Evolutionary conservation across 345 rosid genomes (phyloP), one percentile per base, ranked within the genome.

Genomic region (Orychophragmus violaceus): DNA sequence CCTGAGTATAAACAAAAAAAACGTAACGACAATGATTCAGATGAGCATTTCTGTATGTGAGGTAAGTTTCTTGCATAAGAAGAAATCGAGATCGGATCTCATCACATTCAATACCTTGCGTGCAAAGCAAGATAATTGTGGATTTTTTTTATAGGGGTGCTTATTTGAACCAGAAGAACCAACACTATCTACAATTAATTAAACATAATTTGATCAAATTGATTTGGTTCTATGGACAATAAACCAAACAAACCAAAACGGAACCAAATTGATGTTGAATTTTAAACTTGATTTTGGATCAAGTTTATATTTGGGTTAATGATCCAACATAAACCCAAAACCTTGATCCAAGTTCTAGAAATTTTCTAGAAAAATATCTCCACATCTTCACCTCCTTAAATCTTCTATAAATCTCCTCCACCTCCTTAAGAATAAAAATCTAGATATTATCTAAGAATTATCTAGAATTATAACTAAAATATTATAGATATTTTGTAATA

Each of bases 1-100:
- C 98, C 98, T 93, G 80, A 19, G 18, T n/a, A 35, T 5, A 22
- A 58, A 53, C 23, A 58, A 65, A 63, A 65, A 63, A 36, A 42
- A 10, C 7, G 12, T 32, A 29, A 61, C 8, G 36, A 21, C 64
- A 13, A 46, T 46, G 66, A 25, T 49, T 37, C 16, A 9, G 46
- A 55, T 12, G 14, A 8, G 49, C 8, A 23, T 33, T 37, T 66
- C 28, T 30, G n/a, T 44, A 33, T 23, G 13, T 33, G 6, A 58
- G 14, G 10, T 49, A 18, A 13, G 58, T 54, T 55, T 33, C 41
- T 50, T 49, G 66, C 8, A 39, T 23, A 59, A 48, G 22, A 59
- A 48, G 42, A 36, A 69, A 46, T 37, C 44, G 0, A 32, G 8
- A 41, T 5, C 46, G 19, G 24, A 48, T 22, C 48, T 16, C 60